Conservation (phyloP, 2,329 filamentous ascomycete species). For the Pseudocercospora fuligena region DNA sequence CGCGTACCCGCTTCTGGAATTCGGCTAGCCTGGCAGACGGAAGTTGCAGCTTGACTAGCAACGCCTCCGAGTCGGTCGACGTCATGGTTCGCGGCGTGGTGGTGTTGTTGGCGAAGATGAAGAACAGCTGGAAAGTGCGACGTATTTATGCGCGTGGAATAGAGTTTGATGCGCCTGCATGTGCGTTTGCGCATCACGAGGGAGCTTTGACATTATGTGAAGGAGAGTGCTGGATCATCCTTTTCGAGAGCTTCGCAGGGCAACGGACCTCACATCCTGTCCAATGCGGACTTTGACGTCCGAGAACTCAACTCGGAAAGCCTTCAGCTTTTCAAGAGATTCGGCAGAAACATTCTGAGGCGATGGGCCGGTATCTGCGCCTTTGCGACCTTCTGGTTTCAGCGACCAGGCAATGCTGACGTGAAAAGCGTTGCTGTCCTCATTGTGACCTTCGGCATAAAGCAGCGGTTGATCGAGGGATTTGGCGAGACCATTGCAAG, state of each 20-base stretch:
- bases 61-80: too few relatives aligned
- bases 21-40: too few relatives aligned
- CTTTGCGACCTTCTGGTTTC: slow-evolving; percentile 47
- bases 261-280: slow-evolving; percentile 39
- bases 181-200: neutral
- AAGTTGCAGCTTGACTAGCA: too few relatives aligned
- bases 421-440: slow-evolving; percentile 64
- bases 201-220: neutral
- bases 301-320: slow-evolving; percentile 39
- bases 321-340: slow-evolving; percentile 18
- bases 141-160: too few relatives aligned
- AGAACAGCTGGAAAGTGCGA: too few relatives aligned
- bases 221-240: neutral
- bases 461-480: slow-evolving; percentile 70
- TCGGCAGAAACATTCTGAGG: slow-evolving; percentile 2
- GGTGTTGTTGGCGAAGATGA: too few relatives aligned
- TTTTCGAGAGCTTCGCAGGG: slow-evolving; percentile 24
- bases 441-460: slow-evolving; percentile 57
- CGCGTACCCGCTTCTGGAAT: too few relatives aligned
- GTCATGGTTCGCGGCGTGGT: too few relatives aligned
- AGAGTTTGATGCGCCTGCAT: neutral
- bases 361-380: neutral
- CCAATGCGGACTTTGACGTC: slow-evolving; percentile 57
- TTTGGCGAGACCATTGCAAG: slow-evolving; percentile 68
- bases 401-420: slow-evolving; percentile 88